phyloP scores from a whole-genome alignment of 805 yeast genomes.

The Vanderwaltozyma tropicalis region DNA sequence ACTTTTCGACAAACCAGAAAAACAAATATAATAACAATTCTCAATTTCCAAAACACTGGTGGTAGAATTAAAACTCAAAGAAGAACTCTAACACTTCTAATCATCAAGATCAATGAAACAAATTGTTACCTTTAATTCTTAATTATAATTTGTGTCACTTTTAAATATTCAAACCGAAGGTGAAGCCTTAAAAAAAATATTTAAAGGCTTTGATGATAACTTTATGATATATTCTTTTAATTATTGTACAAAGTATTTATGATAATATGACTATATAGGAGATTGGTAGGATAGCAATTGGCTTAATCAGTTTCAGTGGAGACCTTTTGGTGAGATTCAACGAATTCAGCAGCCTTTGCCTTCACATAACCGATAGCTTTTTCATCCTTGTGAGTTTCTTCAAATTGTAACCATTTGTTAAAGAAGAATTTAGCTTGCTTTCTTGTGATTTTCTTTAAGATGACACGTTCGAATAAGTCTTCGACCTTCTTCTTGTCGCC shows the following conservation, averaged over 20 bases:
- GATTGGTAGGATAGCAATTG: background rate
- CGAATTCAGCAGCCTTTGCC: slow-evolving; percentile 81
- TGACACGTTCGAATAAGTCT: slow-evolving; percentile 72
- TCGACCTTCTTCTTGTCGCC: slow-evolving; percentile 60
- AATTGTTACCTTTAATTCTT: too few relatives aligned
- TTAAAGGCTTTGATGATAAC: background rate
- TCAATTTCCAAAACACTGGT: too few relatives aligned
- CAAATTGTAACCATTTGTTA: slow-evolving; percentile 80
- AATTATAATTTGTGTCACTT: too few relatives aligned
- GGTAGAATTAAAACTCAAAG: too few relatives aligned
- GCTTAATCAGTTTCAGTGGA: background rate
- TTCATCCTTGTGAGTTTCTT: slow-evolving; percentile 56
- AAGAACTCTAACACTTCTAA: too few relatives aligned
- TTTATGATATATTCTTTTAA: background rate
- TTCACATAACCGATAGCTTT: slow-evolving; percentile 75
- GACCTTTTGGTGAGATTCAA: slow-evolving; percentile 25
- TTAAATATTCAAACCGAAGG: too few relatives aligned
- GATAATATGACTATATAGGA: background rate
- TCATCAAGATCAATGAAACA: too few relatives aligned
- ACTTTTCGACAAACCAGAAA: too few relatives aligned
- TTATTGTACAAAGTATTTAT: background rate
- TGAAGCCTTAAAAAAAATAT: too few relatives aligned
- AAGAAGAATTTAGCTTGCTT: slow-evolving; percentile 94
- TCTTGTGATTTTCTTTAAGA: slow-evolving; percentile 52
- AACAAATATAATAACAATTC: too few relatives aligned